Conservation (phyloP, 352 stramenopile genomes). For the Globisporangium abappressorium region DNA sequence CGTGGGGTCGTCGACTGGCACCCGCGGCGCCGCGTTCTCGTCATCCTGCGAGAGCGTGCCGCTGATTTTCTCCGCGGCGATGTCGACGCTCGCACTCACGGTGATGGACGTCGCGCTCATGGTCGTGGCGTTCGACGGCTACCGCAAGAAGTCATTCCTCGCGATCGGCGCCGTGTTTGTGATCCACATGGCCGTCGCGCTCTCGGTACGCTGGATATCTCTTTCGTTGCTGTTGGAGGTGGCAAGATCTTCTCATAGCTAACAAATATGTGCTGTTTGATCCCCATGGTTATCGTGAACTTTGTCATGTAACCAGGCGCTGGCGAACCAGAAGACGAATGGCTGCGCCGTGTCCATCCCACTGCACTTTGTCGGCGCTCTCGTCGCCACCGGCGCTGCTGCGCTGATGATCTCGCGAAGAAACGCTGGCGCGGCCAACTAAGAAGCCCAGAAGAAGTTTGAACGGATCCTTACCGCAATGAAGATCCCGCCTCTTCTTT, state of each 20-base stretch:
- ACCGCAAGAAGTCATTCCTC: slow-evolving; percentile 55
- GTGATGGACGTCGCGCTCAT: slow-evolving; percentile 78
- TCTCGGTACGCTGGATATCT: slow-evolving; percentile 48
- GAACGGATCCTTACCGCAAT: not conserved
- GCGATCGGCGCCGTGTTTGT: slow-evolving; percentile 50
- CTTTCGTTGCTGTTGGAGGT: not conserved
- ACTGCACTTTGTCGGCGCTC: slow-evolving; percentile 63
- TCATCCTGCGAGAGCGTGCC: slow-evolving; percentile 67
- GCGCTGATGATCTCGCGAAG: slow-evolving; percentile 43
- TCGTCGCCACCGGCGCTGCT: slow-evolving; percentile 43
- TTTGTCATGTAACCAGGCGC: slow-evolving; percentile 26
- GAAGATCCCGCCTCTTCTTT: not conserved
- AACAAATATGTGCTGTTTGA: slow-evolving; percentile 4
- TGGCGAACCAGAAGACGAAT: slow-evolving; percentile 76
- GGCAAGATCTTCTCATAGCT: slow-evolving; percentile 2
- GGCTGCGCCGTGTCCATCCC: slow-evolving; percentile 77
- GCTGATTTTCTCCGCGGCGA: slow-evolving; percentile 60
- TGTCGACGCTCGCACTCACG: slow-evolving; percentile 75
- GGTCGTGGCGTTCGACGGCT: slow-evolving; percentile 80
- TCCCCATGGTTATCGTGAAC: not conserved
- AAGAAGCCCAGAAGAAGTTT: not conserved
- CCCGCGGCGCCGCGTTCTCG: slow-evolving; percentile 71
- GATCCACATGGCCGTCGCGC: slow-evolving; percentile 70
- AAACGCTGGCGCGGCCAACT: slow-evolving; percentile 16
- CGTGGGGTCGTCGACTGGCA: slow-evolving; percentile 60